Evolutionary conservation across 176 grass and related monocot species (phyloP).

Genomic region (Juncus inflexus): DNA sequence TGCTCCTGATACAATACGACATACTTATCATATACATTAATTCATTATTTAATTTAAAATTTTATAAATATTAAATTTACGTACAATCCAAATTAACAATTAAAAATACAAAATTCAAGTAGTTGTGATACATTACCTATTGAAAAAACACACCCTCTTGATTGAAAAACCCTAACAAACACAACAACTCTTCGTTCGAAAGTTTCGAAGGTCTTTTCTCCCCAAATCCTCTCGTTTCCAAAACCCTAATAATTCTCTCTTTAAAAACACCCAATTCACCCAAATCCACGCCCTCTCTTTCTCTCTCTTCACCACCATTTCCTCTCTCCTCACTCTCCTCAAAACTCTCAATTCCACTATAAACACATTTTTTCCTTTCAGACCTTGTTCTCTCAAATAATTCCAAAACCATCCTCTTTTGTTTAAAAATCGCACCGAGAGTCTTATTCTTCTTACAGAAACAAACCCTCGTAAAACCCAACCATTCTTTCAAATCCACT

Average conservation of each 20-base stretch:
- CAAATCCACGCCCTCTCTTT: slow-evolving; percentile 13
- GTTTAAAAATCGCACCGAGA: slow-evolving; percentile 83
- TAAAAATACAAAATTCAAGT: too few relatives aligned
- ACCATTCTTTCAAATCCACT: slow-evolving; percentile 63
- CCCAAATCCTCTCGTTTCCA: slow-evolving; percentile 37
- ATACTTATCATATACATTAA: too few relatives aligned
- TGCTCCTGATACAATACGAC: too few relatives aligned
- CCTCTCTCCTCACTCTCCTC: slow-evolving; percentile 2
- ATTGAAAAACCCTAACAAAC: slow-evolving; percentile 63
- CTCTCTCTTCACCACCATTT: slow-evolving; percentile 8
- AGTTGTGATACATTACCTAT: slow-evolving; percentile 18
- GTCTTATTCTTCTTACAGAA: slow-evolving; percentile 91
- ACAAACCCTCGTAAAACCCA: slow-evolving; percentile 65
- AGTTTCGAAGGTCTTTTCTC: slow-evolving; percentile 69
- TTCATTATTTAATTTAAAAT: too few relatives aligned
- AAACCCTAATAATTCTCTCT: slow-evolving; percentile 42
- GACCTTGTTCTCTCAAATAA: slow-evolving; percentile 32
- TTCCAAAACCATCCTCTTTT: slow-evolving; percentile 72
- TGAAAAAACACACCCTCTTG: slow-evolving; percentile 50
- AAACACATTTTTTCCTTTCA: not conserved
- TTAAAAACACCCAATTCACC: slow-evolving; percentile 42
- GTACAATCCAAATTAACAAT: too few relatives aligned
- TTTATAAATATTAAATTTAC: too few relatives aligned
- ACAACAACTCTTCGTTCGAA: slow-evolving; percentile 56
- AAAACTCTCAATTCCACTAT: not conserved